Conservation (phyloP, 495 filamentous ascomycete species). For the Tricharina praecox region DNA sequence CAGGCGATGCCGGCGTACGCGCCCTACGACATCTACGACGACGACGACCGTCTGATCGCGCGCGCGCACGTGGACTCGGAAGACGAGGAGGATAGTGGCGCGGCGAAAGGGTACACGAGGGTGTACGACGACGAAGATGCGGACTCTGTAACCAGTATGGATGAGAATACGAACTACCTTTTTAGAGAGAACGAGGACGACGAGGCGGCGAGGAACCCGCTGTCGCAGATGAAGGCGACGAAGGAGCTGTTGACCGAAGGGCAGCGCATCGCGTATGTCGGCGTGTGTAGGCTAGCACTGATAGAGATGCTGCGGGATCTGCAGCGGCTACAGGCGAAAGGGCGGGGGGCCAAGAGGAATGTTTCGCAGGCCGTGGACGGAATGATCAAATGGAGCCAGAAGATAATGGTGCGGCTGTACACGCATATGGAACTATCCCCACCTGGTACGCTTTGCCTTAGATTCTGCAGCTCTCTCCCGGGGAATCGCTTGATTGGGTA, state of each 20-base stretch:
- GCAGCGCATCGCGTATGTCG: constrained; percentile 92
- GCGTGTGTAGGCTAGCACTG: constrained; percentile 63
- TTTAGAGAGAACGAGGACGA: constrained; percentile 63
- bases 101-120: constrained; percentile 83
- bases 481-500: constrained; percentile 1
- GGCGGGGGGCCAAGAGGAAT: constrained; percentile 47
- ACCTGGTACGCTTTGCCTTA: constrained; percentile 28
- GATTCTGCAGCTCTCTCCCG: neutral
- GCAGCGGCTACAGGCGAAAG: constrained; percentile 37
- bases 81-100: constrained; percentile 61
- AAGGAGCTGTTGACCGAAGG: constrained; percentile 91
- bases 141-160: constrained; percentile 83
- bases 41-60: constrained; percentile 74
- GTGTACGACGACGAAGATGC: constrained; percentile 90
- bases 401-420: constrained; percentile 89
- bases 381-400: constrained; percentile 90
- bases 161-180: constrained; percentile 91
- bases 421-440: constrained; percentile 88
- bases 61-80: constrained; percentile 54
- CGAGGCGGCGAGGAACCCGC: constrained; percentile 64
- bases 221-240: constrained; percentile 85
- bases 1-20: constrained; percentile 87
- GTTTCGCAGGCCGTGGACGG: constrained; percentile 51
- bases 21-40: constrained; percentile 85
- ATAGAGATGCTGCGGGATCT: constrained; percentile 55